Evolutionary conservation across 441 rosid species (phyloP), one percentile per base, ranked within the genome.

Genomic region (Breynia disticha): DNA sequence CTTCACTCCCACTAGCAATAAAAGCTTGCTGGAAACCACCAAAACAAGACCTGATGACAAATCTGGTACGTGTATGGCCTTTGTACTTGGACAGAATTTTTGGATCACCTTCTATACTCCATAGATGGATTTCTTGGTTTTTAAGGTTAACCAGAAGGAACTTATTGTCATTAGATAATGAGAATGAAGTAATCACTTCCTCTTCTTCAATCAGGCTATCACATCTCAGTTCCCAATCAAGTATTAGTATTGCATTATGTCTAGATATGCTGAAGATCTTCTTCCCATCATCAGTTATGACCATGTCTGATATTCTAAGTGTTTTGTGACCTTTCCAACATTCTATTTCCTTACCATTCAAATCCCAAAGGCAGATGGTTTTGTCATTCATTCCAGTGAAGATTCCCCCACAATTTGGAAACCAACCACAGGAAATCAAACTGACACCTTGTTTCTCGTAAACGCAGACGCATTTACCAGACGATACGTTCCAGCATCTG

Each of bases 1-100:
- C 86, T 71, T 84, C 93, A 47, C 88, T 81, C 46, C 93, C 93
- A 38, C 86, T 78, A 11, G 93, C 93, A 52, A 84, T 65, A 69
- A 84, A 84, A 35, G 82, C 77, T 67, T 78, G 72, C 35, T 64
- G 72, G 20, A 79, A 70, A 54, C 93, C 93, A 70, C 93, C 93
- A 65, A 84, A 79, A 67, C 93, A 81, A 54, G 93, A 81, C 52
- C 86, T 67, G 47, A 84, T 78, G 4, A 79, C 65, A 67, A 81
- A 84, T 35, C 86, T 74, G 38, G 64, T 28, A 35, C 81, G 82
- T 24, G 72, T 76, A 20, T 81, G 86, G 22, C 93, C 88, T 68
- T 65, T 79, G 61, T 78, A 84, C 59, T 70, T 76, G 62, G 74
- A 67, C 20, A 84, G 68, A 44, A 78, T 72, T 48, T 61, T 67